Percentiles rank a stretch among this genome's conserved stretches.
Evolutionary conservation across 2,329 filamentous ascomycete species (phyloP).

Genomic region (Colletotrichum sublineola): DNA sequence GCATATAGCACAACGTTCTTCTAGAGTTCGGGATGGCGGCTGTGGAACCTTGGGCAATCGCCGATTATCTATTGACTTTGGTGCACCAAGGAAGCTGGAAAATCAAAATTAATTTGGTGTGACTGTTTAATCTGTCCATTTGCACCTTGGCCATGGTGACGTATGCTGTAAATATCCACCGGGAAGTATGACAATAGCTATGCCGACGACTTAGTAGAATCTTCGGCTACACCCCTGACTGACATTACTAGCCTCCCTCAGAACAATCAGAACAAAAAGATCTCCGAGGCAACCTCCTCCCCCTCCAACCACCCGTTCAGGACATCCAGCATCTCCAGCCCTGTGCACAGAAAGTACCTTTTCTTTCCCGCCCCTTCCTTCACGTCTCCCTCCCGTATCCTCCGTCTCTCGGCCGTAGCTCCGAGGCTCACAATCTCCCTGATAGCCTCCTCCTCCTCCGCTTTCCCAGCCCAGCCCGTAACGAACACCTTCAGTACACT

Average conservation of each 20-base stretch:
- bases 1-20: neutral
- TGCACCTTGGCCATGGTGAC: neutral
- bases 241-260: conserved; percentile 46
- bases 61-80: neutral
- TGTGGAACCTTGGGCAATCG: neutral
- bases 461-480: conserved; percentile 60
- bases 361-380: conserved; percentile 53
- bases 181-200: neutral
- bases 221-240: neutral
- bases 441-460: conserved; percentile 52
- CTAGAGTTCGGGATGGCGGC: neutral
- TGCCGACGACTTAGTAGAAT: neutral
- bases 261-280: conserved; percentile 73
- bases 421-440: conserved; percentile 53
- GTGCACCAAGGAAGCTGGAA: neutral
- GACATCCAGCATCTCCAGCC: conserved; percentile 55
- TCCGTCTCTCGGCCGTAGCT: conserved; percentile 51
- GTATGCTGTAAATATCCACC: neutral
- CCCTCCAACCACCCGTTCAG: conserved; percentile 66
- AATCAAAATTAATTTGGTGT: neutral
- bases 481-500: conserved; percentile 72
- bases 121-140: neutral
- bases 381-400: conserved; percentile 60
- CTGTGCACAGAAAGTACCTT: conserved; percentile 67
- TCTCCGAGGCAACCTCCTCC: conserved; percentile 69